Evolutionary conservation across 2,329 filamentous ascomycete species (phyloP).

Genomic region (Aspergillus sp.): DNA sequence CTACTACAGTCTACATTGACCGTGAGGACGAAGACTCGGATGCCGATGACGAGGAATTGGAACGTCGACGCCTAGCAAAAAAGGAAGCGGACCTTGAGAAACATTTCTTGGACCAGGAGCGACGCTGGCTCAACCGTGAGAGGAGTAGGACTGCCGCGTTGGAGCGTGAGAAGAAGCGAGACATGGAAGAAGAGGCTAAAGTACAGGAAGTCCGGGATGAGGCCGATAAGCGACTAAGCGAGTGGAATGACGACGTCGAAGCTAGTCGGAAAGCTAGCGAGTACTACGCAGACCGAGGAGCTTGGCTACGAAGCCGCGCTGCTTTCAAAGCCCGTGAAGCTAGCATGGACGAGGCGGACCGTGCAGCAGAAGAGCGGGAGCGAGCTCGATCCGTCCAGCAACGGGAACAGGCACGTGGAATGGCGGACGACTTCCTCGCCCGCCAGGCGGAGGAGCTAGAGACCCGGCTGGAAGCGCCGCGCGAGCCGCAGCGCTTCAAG

Average conservation of each 20-base stretch:
- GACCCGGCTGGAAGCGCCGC: slow-evolving; percentile 46
- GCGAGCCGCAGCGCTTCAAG: slow-evolving; percentile 79
- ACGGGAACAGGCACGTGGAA: slow-evolving; percentile 76
- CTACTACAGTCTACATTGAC: slow-evolving; percentile 55
- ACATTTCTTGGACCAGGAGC: slow-evolving; percentile 80
- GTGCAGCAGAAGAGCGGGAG: slow-evolving; percentile 77
- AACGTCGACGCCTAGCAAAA: slow-evolving; percentile 72
- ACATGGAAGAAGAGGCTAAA: slow-evolving; percentile 73
- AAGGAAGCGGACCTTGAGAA: slow-evolving; percentile 78
- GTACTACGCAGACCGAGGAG: slow-evolving; percentile 85
- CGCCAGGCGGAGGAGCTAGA: slow-evolving; percentile 78
- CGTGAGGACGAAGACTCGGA: slow-evolving; percentile 85
- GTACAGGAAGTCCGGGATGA: slow-evolving; percentile 67
- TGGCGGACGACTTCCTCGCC: slow-evolving; percentile 90
- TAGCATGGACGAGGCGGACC: slow-evolving; percentile 79
- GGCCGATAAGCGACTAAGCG: slow-evolving; percentile 71
- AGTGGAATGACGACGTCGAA: slow-evolving; percentile 93
- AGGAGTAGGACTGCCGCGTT: slow-evolving; percentile 80
- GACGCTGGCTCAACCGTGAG: slow-evolving; percentile 89
- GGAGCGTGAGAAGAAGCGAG: slow-evolving; percentile 80
- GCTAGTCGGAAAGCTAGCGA: slow-evolving; percentile 70
- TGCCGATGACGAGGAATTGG: slow-evolving; percentile 83
- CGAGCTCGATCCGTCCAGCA: slow-evolving; percentile 70
- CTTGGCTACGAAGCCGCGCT: slow-evolving; percentile 82
- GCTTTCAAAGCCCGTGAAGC: slow-evolving; percentile 74